Conservation (phyloP, 176 grass and related monocot genomes). For the Metroxylon sagu region DNA sequence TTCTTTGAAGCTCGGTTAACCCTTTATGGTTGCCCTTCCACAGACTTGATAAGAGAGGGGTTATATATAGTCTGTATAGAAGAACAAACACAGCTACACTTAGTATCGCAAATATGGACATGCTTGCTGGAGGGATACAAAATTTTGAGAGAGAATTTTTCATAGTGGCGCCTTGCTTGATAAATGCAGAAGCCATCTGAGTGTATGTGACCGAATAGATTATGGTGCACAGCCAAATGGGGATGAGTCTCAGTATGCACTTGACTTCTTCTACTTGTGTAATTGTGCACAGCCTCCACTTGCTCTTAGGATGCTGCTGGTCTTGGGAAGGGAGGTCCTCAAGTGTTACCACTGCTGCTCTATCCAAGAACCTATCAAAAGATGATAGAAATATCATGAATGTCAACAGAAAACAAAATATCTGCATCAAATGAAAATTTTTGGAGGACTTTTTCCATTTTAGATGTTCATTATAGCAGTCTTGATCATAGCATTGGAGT, state of each 20-base stretch:
- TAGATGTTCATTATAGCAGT: too few relatives aligned
- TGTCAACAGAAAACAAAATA: too few relatives aligned
- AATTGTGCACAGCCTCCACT: conserved; percentile 4
- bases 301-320: neutral
- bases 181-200: conserved; percentile 15
- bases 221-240: conserved; percentile 19
- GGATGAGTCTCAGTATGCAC: conserved; percentile 8
- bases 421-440: too few relatives aligned
- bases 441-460: too few relatives aligned
- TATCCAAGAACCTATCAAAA: conserved; percentile 12
- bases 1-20: conserved; percentile 9
- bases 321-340: neutral
- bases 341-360: neutral
- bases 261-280: conserved; percentile 17
- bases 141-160: neutral
- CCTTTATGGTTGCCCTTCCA: neutral
- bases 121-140: conserved; percentile 2
- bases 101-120: conserved; percentile 13
- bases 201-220: conserved; percentile 14
- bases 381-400: neutral
- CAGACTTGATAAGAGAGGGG: neutral
- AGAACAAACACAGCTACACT: conserved; percentile 6
- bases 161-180: conserved; percentile 8
- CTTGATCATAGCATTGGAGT: too few relatives aligned
- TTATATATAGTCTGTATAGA: neutral